Percentiles rank a stretch among this genome's conserved stretches.
These are phyloP conservation scores for Pythium rhizo-oryzae DNA, from an alignment of 352 stramenopile species.

Conservation along the genomic window DNA sequence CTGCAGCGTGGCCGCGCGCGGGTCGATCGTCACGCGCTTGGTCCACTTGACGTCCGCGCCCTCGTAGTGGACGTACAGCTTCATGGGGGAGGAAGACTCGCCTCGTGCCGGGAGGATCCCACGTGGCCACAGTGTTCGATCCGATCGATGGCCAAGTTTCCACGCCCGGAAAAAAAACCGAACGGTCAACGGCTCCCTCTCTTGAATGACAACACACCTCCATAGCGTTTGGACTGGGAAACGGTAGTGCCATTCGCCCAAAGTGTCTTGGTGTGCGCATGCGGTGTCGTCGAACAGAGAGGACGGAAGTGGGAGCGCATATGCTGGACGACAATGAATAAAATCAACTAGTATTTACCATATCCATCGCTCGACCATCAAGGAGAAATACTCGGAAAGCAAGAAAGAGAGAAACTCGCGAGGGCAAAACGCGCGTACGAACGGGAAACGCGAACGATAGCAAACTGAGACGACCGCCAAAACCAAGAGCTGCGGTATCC, in stretches of 20 bases:
- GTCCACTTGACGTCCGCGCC: constrained; percentile 42
- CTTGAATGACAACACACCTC: neutral
- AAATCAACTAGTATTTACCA: constrained; percentile 38
- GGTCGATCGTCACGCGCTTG: constrained; percentile 47
- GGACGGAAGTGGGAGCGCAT: no score
- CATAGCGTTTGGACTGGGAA: neutral
- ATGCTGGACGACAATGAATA: constrained; percentile 25
- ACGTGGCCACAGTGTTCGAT: neutral
- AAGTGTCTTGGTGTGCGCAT: neutral
- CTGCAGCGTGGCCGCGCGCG: constrained; percentile 35
- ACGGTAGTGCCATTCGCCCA: neutral
- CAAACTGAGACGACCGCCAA: neutral
- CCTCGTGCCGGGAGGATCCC: no score
- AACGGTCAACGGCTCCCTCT: constrained; percentile 3
- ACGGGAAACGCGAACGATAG: neutral
- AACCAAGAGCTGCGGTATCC: no score
- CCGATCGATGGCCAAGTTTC: constrained; percentile 2
- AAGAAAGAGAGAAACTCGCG: neutral
- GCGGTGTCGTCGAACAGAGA: no score
- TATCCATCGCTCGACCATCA: constrained; percentile 20
- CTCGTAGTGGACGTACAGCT: constrained; percentile 78
- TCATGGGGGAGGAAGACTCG: constrained; percentile 22
- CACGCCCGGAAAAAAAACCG: constrained; percentile 6
- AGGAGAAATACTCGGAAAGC: neutral
- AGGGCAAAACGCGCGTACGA: neutral